Base-by-base conservation (phyloP, 2,329 filamentous ascomycete species). In the Chrysosphaeria jannelii region DNA sequence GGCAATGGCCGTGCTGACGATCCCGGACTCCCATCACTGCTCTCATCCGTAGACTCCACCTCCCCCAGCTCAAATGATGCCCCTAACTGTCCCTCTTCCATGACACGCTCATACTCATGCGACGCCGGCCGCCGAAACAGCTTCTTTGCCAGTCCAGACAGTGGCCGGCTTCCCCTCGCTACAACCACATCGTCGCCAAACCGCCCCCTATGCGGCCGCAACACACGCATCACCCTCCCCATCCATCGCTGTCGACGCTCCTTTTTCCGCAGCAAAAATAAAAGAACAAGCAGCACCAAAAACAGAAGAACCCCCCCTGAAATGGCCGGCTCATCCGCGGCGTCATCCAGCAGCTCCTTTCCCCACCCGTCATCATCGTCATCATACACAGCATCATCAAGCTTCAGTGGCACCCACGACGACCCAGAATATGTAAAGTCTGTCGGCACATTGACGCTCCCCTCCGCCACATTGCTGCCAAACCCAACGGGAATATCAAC, bases 351-450 rank as follows among this genome's bases (percentile, higher is more conserved):
- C 5, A 88, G 46, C 14, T 59, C 54, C 23, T 54, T 47, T 12
- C 43, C 43, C 50, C 59, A 63, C 23, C 60, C 54, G 25, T 63
- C 56, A 22, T 60, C 54, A 24, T 63, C 56, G 22, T 50, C 47
- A 18, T 47, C 43, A n/a, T n/a, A n/a, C n/a, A n/a, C n/a, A n/a
- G n/a, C n/a, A n/a, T n/a, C 16, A 18, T 18, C 16, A 19, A 56
- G 50, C 35, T 36, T n/a, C 33, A 36, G 19, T 1, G 38, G 35
- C 13, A 42, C 42, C 37, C 42, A 51, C 25, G 40, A 48, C 4
- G 64, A 68, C 7, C 70, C 69, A 1, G 79, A 75, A 35, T 66
- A 65, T 41, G 90, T 75, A 40, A 91, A 97, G 39, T 91, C 76
- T 4, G 50, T 38, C 0, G 75, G 68, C n/a, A n/a, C n/a, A n/a